phyloP scores from a whole-genome alignment of 2,329 filamentous ascomycete species.

The Aureobasidium sp. region DNA sequence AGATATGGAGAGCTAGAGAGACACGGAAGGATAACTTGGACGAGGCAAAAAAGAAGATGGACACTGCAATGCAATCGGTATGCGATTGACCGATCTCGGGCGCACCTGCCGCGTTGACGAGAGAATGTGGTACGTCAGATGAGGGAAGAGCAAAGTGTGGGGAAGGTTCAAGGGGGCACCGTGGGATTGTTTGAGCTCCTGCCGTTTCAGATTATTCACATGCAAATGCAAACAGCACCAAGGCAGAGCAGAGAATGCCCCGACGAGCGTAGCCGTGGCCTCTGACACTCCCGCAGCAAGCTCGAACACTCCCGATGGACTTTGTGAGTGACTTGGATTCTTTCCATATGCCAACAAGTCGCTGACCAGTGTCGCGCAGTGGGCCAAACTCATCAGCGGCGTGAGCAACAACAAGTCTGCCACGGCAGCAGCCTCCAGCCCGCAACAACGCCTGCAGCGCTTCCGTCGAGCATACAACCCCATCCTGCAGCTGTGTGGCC shows the following conservation, averaged over 20 bases:
- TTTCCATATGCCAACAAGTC: background rate
- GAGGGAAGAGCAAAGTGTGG: background rate
- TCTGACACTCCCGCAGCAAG: background rate
- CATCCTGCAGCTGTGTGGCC: constrained; percentile 54
- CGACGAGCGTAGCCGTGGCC: background rate
- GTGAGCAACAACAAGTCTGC: constrained; percentile 41
- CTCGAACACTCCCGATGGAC: no score
- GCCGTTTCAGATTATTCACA: constrained; percentile 5
- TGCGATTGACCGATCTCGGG: background rate
- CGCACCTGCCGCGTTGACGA: background rate
- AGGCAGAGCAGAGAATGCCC: background rate
- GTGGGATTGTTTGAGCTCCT: background rate
- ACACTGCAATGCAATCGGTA: background rate
- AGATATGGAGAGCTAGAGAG: background rate
- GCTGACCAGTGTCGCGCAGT: constrained; percentile 32
- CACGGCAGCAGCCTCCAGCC: constrained; percentile 38
- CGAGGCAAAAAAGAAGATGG: background rate
- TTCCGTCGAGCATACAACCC: constrained; percentile 55
- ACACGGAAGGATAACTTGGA: background rate
- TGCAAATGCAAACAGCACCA: background rate
- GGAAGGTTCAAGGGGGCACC: background rate
- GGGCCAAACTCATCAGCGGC: constrained; percentile 54
- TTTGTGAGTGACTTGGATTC: constrained; percentile 11
- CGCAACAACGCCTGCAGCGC: constrained; percentile 50
- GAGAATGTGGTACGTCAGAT: background rate